Percentiles rank a stretch among this genome's conserved stretches.
phyloP scores from a whole-genome alignment of 1,284 basidiomycete genomes.

The Cutaneotrichosporon sp. region DNA sequence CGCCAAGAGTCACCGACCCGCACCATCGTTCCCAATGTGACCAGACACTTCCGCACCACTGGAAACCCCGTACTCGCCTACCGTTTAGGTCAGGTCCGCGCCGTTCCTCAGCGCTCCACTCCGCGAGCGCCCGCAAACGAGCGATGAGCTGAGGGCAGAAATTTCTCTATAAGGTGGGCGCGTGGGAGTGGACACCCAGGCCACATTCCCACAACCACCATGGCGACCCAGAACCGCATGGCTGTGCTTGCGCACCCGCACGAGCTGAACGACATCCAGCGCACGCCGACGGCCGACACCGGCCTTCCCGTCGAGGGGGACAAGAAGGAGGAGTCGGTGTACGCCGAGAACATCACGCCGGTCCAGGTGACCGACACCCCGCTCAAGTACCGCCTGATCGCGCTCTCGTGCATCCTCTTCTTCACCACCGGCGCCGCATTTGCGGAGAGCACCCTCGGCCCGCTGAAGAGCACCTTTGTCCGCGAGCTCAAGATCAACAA shows the following conservation, averaged over 20 bases:
- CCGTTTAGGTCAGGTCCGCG: too few relatives aligned
- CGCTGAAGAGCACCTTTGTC: conserved; percentile 50
- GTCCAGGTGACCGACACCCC: conserved; percentile 15
- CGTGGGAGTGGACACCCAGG: neutral
- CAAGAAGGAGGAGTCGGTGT: neutral
- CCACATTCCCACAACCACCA: neutral
- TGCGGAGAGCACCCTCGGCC: conserved; percentile 38
- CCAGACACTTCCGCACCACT: too few relatives aligned
- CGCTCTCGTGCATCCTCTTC: conserved; percentile 41
- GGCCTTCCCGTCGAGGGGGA: neutral
- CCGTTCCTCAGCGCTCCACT: neutral
- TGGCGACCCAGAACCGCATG: neutral
- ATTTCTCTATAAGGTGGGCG: neutral
- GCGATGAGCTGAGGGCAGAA: neutral
- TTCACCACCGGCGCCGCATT: conserved; percentile 42
- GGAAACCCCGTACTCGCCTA: too few relatives aligned
- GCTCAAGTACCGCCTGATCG: conserved; percentile 22
- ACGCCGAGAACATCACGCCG: neutral
- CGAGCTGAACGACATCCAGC: neutral
- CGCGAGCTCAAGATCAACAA: conserved; percentile 48
- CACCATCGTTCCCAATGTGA: neutral
- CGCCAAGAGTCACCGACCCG: neutral
- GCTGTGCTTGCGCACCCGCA: neutral
- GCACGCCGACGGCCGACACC: neutral
- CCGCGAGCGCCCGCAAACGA: too few relatives aligned